Evolutionary conservation across 2,329 filamentous ascomycete species (phyloP), one percentile per base, ranked within the genome.

Genomic region (Claviceps spartinae): DNA sequence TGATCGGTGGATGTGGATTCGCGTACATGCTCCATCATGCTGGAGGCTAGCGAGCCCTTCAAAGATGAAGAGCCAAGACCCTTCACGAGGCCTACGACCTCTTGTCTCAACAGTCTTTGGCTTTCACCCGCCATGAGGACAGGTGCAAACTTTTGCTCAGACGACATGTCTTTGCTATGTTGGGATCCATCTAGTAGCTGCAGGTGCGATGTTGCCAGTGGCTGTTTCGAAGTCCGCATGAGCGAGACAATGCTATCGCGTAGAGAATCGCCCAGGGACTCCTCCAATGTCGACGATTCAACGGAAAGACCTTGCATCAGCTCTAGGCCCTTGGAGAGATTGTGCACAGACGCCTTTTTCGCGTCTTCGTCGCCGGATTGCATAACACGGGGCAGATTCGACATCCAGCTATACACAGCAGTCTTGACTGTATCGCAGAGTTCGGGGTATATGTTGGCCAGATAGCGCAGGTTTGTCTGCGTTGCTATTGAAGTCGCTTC

Each of bases 361-460:
- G 77, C 72, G n/a, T 75, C 74, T 58, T 95, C 88, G 60, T 97
- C 89, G 58, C 82, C 85, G 8, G 82, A 80, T 63, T 91, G 88
- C 81, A 96, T 90, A 14, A 88, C 68, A 16, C 89, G 79, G 5
- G 91, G 84, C 18, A 98, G 76, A 42, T 87, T 83, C 2, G 81
- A 79, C 24, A 90, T 77, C 89, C 90, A 96, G 50, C 82, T 82
- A 64, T 91, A 86, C 1, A 94, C 74, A 1, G 79, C 84, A 30
- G 75, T 77, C 59, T 87, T 86, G 26, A 91, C 70, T 2, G 78
- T 70, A 22, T 85, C 81, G 3, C 76, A 69, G 2, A 90, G 72
- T 48, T 77, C 71, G 1, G 75, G 68, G 58, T 88, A 81, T 11
- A 82, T 78, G 41, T 69, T 74, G 5, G 83, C 70, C 26, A 94